phyloP scores from a whole-genome alignment of 768 basidiomycete genomes.

The Boletus pseudo-olivaceus region DNA sequence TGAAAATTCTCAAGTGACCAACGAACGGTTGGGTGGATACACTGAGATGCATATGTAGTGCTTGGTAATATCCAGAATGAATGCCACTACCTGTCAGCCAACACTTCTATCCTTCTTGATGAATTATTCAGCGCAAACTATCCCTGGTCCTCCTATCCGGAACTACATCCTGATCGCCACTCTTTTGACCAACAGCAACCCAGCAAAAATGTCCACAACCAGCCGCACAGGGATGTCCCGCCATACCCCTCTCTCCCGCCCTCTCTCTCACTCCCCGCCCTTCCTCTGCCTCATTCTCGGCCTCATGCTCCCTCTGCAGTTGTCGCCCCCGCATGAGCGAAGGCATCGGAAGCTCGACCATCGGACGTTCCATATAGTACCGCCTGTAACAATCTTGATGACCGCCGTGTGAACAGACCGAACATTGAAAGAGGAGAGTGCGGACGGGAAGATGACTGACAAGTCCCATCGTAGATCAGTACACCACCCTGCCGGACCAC shows the following conservation, averaged over 20 bases:
- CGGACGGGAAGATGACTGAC: conserved; percentile 73
- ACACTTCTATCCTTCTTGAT: not conserved
- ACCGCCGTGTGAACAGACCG: conserved; percentile 76
- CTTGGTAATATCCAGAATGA: too few species aligned
- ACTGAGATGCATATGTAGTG: too few species aligned
- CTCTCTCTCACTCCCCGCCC: conserved; percentile 1
- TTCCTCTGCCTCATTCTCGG: conserved; percentile 13
- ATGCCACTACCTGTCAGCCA: too few species aligned
- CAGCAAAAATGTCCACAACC: conserved; percentile 85
- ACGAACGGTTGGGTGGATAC: too few species aligned
- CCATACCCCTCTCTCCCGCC: conserved; percentile 11
- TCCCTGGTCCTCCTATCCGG: not conserved
- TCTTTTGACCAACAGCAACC: conserved; percentile 37
- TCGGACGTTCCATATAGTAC: conserved; percentile 60
- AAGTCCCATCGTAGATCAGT: not conserved
- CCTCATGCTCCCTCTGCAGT: conserved; percentile 16
- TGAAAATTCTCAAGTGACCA: too few species aligned
- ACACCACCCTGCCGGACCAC: not conserved
- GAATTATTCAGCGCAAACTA: not conserved
- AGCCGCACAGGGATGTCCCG: conserved; percentile 68
- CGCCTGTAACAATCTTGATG: conserved; percentile 74
- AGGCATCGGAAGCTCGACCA: conserved; percentile 40
- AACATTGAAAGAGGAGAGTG: conserved; percentile 67
- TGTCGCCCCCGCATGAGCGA: conserved; percentile 21
- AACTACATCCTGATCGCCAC: conserved; percentile 1